These are phyloP conservation scores for Phytophthora ramorum DNA, from an alignment of 352 stramenopile species.

Conservation along the genomic window DNA sequence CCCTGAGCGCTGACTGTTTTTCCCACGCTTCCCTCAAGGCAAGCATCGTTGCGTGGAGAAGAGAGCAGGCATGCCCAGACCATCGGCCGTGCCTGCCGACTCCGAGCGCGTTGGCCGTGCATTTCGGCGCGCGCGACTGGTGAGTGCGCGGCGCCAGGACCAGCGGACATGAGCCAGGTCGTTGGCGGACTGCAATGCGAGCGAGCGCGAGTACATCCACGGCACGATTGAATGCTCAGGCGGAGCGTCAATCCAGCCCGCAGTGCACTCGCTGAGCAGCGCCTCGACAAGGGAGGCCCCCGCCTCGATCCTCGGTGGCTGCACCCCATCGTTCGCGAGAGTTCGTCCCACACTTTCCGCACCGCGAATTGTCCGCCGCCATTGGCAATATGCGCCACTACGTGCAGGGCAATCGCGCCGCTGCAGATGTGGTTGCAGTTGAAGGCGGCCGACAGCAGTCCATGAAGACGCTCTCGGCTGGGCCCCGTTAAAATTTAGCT, in stretches of 20 bases:
- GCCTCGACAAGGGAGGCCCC: no score
- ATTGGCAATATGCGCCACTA: not conserved
- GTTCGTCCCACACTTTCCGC: constrained; percentile 6
- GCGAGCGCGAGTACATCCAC: no score
- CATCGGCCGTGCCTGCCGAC: not conserved
- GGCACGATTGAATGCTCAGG: no score
- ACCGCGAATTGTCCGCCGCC: not conserved
- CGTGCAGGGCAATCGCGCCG: not conserved
- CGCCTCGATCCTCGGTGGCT: no score
- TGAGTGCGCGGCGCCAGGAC: not conserved
- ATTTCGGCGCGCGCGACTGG: not conserved
- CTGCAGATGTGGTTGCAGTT: constrained; percentile 5
- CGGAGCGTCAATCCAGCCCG: no score
- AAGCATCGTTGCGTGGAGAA: not conserved
- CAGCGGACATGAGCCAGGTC: not conserved
- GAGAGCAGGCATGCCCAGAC: not conserved
- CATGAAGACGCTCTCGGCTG: constrained; percentile 3
- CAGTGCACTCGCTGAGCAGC: no score
- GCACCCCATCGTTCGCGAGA: constrained; percentile 4
- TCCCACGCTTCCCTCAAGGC: not conserved
- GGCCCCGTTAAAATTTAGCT: constrained; percentile 9
- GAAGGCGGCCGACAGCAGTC: constrained; percentile 3
- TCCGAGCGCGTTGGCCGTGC: not conserved
- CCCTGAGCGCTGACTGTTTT: not conserved
- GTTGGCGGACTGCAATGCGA: no score